Evolutionary conservation across 179 eudicot species (phyloP).

Genomic region (Gypsophila paniculata): DNA sequence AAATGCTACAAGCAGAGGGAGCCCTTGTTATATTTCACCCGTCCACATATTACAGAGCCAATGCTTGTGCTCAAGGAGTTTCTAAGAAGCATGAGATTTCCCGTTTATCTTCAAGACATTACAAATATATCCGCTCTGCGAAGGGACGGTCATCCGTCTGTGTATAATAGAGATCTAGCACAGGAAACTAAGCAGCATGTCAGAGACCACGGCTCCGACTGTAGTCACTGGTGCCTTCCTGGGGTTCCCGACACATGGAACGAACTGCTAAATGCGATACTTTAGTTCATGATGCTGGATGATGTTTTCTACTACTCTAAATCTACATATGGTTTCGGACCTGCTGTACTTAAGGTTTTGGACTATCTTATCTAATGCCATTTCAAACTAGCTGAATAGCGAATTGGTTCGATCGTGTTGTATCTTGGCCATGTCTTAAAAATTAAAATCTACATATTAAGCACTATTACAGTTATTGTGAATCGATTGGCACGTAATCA

Average conservation of each 20-base stretch:
- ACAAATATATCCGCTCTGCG: slow-evolving; percentile 64
- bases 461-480: too few species aligned
- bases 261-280: slow-evolving; percentile 50
- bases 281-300: background rate
- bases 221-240: slow-evolving; percentile 94
- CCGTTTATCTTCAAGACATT: slow-evolving; percentile 60
- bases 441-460: too few species aligned
- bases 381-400: background rate
- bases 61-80: slow-evolving; percentile 45
- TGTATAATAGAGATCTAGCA: slow-evolving; percentile 42
- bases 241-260: slow-evolving; percentile 91
- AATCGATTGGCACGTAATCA: too few species aligned
- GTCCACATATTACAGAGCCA: slow-evolving; percentile 52
- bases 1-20: slow-evolving; percentile 74
- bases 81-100: slow-evolving; percentile 55
- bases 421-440: too few species aligned
- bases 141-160: slow-evolving; percentile 78
- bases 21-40: slow-evolving; percentile 50
- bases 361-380: background rate
- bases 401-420: too few species aligned
- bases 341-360: background rate
- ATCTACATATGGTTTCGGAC: background rate
- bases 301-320: background rate
- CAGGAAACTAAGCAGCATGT: slow-evolving; percentile 35
- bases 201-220: slow-evolving; percentile 43